Percentiles rank a stretch among this genome's conserved stretches.
phyloP scores from a whole-genome alignment of 306 rosid genomes.

The Albizia julibrissin region DNA sequence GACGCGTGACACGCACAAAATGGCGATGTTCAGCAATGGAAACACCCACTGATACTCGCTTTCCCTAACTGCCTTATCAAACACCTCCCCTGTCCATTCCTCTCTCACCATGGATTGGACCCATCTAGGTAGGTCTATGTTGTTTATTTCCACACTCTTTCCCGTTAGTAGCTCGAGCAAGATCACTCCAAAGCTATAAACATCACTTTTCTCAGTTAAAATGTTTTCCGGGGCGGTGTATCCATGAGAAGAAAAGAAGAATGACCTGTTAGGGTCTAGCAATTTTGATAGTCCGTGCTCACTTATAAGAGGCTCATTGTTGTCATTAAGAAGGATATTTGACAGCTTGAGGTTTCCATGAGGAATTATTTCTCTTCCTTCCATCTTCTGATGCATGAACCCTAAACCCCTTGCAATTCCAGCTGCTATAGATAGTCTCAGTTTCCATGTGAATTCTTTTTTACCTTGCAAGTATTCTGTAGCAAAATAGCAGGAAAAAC shows the following conservation, averaged over 20 bases:
- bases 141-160: conserved; percentile 53
- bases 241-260: conserved; percentile 48
- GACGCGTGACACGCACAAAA: conserved; percentile 55
- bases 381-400: conserved; percentile 34
- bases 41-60: conserved; percentile 49
- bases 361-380: conserved; percentile 47
- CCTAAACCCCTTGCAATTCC: not conserved
- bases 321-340: conserved; percentile 67
- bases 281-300: conserved; percentile 72
- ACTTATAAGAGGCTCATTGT: conserved; percentile 61
- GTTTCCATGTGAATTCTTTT: conserved; percentile 61
- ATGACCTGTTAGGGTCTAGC: conserved; percentile 44
- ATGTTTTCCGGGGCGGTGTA: conserved; percentile 68
- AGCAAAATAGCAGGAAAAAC: not conserved
- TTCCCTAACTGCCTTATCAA: conserved; percentile 55
- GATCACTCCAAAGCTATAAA: conserved; percentile 78
- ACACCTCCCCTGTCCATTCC: conserved; percentile 90
- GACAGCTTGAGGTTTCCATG: conserved; percentile 88
- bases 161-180: conserved; percentile 68
- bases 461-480: conserved; percentile 60
- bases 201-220: conserved; percentile 66
- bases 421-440: conserved; percentile 54
- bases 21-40: conserved; percentile 41
- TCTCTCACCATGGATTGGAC: conserved; percentile 74
- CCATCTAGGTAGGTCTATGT: conserved; percentile 41